These are phyloP conservation scores for Rhodotorula diobovata DNA, from an alignment of 768 basidiomycete species.

Conservation along the genomic window DNA sequence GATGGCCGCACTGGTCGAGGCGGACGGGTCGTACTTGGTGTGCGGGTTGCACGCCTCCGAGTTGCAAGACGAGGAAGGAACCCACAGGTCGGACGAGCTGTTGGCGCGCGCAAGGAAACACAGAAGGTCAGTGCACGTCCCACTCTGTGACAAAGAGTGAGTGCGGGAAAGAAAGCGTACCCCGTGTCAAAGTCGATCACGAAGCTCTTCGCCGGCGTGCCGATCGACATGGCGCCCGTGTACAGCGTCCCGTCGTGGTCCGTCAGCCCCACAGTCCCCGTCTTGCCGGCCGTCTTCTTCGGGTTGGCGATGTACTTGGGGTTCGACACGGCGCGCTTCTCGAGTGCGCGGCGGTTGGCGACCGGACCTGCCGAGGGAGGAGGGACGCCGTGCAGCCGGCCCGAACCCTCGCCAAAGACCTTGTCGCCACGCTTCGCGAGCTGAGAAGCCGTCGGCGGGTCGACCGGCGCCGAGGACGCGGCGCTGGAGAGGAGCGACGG, in stretches of 20 bases:
- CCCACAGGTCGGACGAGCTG: constrained; percentile 41
- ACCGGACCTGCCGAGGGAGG: not conserved
- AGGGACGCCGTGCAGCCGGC: not conserved
- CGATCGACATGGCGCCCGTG: constrained; percentile 20
- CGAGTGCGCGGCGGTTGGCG: constrained; percentile 19
- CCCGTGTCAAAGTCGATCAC: constrained; percentile 36
- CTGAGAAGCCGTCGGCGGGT: no score
- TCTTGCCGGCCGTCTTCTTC: constrained; percentile 16
- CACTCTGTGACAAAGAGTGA: no score
- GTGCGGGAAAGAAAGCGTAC: not conserved
- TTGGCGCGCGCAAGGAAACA: no score
- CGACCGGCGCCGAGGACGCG: no score
- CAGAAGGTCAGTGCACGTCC: not conserved
- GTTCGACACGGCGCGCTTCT: constrained; percentile 15
- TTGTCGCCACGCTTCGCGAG: not conserved
- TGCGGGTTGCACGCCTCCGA: constrained; percentile 46
- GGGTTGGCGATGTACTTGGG: constrained; percentile 25
- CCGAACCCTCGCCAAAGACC: not conserved
- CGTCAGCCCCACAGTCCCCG: constrained; percentile 5
- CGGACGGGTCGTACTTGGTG: constrained; percentile 48
- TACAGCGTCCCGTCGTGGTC: constrained; percentile 18
- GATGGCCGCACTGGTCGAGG: constrained; percentile 46
- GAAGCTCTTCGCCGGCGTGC: constrained; percentile 16
- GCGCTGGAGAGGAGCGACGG: constrained; percentile 13
- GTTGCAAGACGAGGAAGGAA: constrained; percentile 35